A percentile compares a stretch with the other conserved stretches of the same genome.
phyloP scores from a whole-genome alignment of 2,329 filamentous ascomycete species.

The Fusarium dlaminii region DNA sequence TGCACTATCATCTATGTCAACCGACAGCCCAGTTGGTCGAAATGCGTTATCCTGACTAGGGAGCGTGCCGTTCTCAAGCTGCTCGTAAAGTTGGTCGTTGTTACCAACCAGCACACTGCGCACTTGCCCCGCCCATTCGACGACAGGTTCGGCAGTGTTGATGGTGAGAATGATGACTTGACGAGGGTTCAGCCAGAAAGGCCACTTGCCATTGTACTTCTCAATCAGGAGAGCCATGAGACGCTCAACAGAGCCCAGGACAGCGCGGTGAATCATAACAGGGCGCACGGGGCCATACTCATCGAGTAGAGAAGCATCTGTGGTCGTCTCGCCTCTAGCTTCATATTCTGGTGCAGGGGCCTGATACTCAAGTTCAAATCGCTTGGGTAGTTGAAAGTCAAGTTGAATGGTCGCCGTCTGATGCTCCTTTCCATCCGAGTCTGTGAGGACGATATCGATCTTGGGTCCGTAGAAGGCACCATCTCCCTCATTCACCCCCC shows the following conservation, averaged over 20 bases:
- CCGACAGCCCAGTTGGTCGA: slow-evolving; percentile 68
- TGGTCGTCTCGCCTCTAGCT: slow-evolving; percentile 60
- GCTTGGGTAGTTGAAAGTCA: slow-evolving; percentile 87
- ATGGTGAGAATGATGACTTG: slow-evolving; percentile 80
- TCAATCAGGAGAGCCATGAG: slow-evolving; percentile 88
- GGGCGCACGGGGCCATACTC: slow-evolving; percentile 70
- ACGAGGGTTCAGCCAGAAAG: slow-evolving; percentile 87
- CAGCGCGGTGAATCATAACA: slow-evolving; percentile 85
- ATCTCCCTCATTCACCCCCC: slow-evolving; percentile 81
- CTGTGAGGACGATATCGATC: slow-evolving; percentile 85
- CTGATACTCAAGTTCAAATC: slow-evolving; percentile 80
- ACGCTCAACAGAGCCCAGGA: slow-evolving; percentile 84
- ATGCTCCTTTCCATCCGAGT: slow-evolving; percentile 85
- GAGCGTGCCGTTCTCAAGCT: slow-evolving; percentile 43
- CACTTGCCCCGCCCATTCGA: slow-evolving; percentile 59
- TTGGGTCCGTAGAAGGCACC: slow-evolving; percentile 93
- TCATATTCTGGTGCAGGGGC: slow-evolving; percentile 73
- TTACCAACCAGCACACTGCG: slow-evolving; percentile 63
- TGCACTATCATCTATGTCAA: slow-evolving; percentile 75
- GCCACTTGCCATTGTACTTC: slow-evolving; percentile 81
- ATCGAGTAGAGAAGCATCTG: slow-evolving; percentile 57
- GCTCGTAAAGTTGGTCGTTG: slow-evolving; percentile 45
- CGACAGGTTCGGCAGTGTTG: slow-evolving; percentile 66
- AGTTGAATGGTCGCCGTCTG: slow-evolving; percentile 91
- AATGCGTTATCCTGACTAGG: slow-evolving; percentile 55